These are phyloP conservation scores for Pseudogymnoascus sp. DNA, from an alignment of 2,329 filamentous ascomycete genomes.

Conservation along the genomic window DNA sequence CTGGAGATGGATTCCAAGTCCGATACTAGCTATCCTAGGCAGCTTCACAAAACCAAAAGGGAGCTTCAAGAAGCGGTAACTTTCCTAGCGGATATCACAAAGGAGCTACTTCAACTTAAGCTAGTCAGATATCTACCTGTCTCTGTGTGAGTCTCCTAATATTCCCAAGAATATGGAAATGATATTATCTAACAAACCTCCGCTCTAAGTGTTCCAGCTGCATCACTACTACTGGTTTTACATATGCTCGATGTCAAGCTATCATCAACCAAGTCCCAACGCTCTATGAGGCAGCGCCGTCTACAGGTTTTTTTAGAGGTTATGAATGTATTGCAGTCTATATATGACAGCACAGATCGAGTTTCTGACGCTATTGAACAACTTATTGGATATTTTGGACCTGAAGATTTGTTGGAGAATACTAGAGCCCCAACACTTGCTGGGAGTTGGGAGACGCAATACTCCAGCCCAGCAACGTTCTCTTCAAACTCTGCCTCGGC, in stretches of 20 bases:
- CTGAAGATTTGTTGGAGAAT: not conserved
- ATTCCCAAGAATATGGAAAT: not conserved
- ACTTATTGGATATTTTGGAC: not conserved
- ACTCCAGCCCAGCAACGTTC: no score
- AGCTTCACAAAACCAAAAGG: conserved; percentile 34
- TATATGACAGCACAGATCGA: conserved; percentile 41
- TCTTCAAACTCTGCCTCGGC: no score
- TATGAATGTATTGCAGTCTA: conserved; percentile 40
- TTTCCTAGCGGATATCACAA: conserved; percentile 39
- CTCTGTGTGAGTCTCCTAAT: conserved; percentile 35
- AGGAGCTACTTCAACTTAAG: conserved; percentile 39
- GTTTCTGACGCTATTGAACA: conserved; percentile 21
- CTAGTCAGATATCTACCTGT: conserved; percentile 41
- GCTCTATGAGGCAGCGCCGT: conserved; percentile 36
- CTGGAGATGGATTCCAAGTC: not conserved
- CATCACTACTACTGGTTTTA: conserved; percentile 32
- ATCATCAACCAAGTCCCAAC: conserved; percentile 27
- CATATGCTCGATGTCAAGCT: conserved; percentile 35
- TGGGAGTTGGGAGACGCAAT: no score
- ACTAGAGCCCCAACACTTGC: no score
- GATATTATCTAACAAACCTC: not conserved
- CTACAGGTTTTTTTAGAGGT: conserved; percentile 40
- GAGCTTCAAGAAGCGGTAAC: conserved; percentile 40
- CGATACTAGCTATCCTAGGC: conserved; percentile 26
- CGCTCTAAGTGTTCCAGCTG: conserved; percentile 28